Evolutionary conservation across 2,329 filamentous ascomycete species (phyloP), one percentile per base, ranked within the genome.

Genomic region (Aspergillus bombycis): DNA sequence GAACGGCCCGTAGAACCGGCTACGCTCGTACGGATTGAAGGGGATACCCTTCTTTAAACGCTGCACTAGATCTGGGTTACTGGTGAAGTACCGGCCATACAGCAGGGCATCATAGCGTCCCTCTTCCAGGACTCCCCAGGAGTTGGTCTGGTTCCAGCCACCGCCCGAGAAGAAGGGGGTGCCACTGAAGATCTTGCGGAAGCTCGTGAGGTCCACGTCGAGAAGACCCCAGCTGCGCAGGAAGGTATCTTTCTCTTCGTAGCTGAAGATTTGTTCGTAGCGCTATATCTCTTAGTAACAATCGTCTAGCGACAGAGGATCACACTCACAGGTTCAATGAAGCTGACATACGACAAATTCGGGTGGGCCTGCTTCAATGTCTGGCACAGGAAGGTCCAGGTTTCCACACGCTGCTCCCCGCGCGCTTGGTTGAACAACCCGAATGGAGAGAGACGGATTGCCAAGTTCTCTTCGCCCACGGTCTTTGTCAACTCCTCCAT

Each of bases 161-260:
- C 85, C 85, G 0, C 83, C 85, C 0, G 84, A 82, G 65, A 88
- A 81, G 73, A 88, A 85, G 0, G 84, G 85, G 0, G 84, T 84
- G 7, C 77, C 73, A 2, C 80, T 81, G 58, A 86, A 83, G 63
- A 87, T 86, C 12, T 79, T 67, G 23, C 84, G 81, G 68, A 86
- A 85, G 3, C 75, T 61, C 9, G 78, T 77, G 1, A 86, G 76
- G 50, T 82, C 79, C 23, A 85, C 78, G 3, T 80, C 71, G 8
- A 72, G 55, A 7, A 86, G 71, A 2, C 80, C 80, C 83, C 83
- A 86, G 7, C 79, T 80, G 30, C 74, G 61, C 4, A 86, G 75
- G 67, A 84, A 83, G 34, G 74, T 71, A 32, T 84, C 80, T 68
- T 86, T 86, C 67, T 85, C 82, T 12, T 76, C 71, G 16, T 77